phyloP scores from a whole-genome alignment of 768 basidiomycete species.

The Piloderma croceum region DNA sequence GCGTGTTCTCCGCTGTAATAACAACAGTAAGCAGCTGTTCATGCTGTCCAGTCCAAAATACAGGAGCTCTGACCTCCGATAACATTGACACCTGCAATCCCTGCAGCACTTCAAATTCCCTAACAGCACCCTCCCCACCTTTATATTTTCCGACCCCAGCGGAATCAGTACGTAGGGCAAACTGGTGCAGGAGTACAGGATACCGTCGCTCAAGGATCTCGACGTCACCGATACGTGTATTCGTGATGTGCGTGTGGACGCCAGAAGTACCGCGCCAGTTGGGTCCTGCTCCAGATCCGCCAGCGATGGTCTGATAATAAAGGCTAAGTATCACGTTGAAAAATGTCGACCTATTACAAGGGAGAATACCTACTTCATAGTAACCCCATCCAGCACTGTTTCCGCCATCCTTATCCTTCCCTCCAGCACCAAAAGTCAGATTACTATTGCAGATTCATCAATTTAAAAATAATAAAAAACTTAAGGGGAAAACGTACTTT shows the following conservation, averaged over 20 bases:
- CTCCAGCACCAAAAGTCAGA: conserved; percentile 83
- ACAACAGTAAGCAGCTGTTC: conserved; percentile 8
- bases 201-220: conserved; percentile 93
- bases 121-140: conserved; percentile 81
- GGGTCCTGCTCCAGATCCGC: conserved; percentile 88
- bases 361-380: conserved; percentile 51
- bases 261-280: conserved; percentile 90
- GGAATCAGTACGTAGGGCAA: conserved; percentile 66
- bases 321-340: too few relatives aligned
- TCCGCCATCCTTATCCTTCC: conserved; percentile 77
- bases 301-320: conserved; percentile 73
- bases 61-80: conserved; percentile 55
- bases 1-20: conserved; percentile 70
- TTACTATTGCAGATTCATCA: conserved; percentile 42
- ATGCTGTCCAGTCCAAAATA: neutral
- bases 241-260: conserved; percentile 91
- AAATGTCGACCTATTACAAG: too few relatives aligned
- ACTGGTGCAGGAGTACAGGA: conserved; percentile 83
- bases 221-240: conserved; percentile 88
- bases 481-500: conserved; percentile 48
- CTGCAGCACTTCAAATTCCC: conserved; percentile 79
- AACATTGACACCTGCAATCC: conserved; percentile 83
- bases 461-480: conserved; percentile 7
- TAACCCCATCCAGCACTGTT: conserved; percentile 84
- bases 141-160: conserved; percentile 66